Conservation (phyloP, 495 filamentous ascomycete species). For the Pseudoneurospora amorphoporcata region DNA sequence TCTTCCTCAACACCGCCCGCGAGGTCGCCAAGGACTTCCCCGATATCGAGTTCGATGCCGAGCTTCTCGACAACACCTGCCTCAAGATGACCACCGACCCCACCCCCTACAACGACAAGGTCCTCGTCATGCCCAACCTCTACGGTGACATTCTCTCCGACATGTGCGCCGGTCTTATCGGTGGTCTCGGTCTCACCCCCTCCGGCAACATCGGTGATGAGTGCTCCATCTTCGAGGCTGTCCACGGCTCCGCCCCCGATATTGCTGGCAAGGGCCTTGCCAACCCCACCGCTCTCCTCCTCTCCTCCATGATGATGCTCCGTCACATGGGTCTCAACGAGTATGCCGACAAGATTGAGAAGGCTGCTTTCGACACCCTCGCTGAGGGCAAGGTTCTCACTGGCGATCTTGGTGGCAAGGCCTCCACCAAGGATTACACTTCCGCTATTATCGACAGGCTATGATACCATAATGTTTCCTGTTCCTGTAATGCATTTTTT, state of each 20-base stretch:
- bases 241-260: constrained; percentile 95
- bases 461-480: constrained; percentile 27
- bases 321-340: constrained; percentile 90
- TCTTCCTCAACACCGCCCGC: constrained; percentile 80
- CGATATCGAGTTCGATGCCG: constrained; percentile 85
- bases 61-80: constrained; percentile 97
- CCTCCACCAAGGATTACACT: constrained; percentile 87
- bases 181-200: constrained; percentile 91
- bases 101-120: constrained; percentile 94
- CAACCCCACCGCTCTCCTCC: constrained; percentile 87
- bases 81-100: constrained; percentile 95
- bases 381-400: constrained; percentile 94
- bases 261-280: constrained; percentile 93
- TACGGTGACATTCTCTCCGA: constrained; percentile 99
- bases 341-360: constrained; percentile 81
- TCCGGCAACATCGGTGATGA: constrained; percentile 98
- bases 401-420: constrained; percentile 87
- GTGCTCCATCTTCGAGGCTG: constrained; percentile 98
- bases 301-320: constrained; percentile 97
- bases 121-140: constrained; percentile 98
- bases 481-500: constrained; percentile 8
- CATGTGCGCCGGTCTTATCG: constrained; percentile 97
- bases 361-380: constrained; percentile 85
- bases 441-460: constrained; percentile 80
- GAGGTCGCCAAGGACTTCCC: constrained; percentile 90